phyloP scores from a whole-genome alignment of 2,329 filamentous ascomycete genomes.

The Emmonsia crescens region DNA sequence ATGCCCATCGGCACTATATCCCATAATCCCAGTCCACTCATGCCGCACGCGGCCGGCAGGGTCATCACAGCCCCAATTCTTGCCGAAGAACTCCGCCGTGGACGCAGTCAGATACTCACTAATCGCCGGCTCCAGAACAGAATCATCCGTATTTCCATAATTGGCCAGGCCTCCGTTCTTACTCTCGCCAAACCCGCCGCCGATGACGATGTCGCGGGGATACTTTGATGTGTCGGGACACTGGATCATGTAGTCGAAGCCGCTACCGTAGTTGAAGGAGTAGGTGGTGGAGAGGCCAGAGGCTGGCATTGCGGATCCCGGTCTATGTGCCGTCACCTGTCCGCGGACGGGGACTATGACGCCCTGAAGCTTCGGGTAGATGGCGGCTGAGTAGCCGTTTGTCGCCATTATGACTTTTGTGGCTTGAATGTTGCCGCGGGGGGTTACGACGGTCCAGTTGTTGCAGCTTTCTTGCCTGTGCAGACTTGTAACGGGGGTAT shows the following conservation, averaged over 20 bases:
- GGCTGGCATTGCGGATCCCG: slow-evolving; percentile 11
- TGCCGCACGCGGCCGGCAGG: slow-evolving; percentile 34
- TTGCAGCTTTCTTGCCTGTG: not conserved
- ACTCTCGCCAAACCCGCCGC: slow-evolving; percentile 15
- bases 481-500: slow-evolving; percentile 20
- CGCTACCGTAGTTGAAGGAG: slow-evolving; percentile 19
- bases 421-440: slow-evolving; percentile 34
- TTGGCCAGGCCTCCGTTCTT: slow-evolving; percentile 14
- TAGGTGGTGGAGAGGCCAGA: slow-evolving; percentile 9
- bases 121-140: slow-evolving; percentile 12
- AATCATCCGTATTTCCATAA: slow-evolving; percentile 17
- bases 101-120: slow-evolving; percentile 16
- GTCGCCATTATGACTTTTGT: slow-evolving; percentile 42
- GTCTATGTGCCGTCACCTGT: slow-evolving; percentile 36
- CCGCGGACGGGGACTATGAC: slow-evolving; percentile 42
- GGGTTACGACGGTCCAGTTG: slow-evolving; percentile 27
- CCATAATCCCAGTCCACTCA: slow-evolving; percentile 50
- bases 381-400: slow-evolving; percentile 42
- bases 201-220: slow-evolving; percentile 15
- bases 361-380: slow-evolving; percentile 37
- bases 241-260: slow-evolving; percentile 30
- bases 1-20: slow-evolving; percentile 42
- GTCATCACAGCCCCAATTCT: slow-evolving; percentile 35
- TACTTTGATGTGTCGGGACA: slow-evolving; percentile 13
- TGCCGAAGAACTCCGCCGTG: slow-evolving; percentile 23